Percentiles rank a stretch among this genome's conserved stretches.
Evolutionary conservation across 176 grass and related monocot genomes (phyloP).

Genomic region (Avena insularis): DNA sequence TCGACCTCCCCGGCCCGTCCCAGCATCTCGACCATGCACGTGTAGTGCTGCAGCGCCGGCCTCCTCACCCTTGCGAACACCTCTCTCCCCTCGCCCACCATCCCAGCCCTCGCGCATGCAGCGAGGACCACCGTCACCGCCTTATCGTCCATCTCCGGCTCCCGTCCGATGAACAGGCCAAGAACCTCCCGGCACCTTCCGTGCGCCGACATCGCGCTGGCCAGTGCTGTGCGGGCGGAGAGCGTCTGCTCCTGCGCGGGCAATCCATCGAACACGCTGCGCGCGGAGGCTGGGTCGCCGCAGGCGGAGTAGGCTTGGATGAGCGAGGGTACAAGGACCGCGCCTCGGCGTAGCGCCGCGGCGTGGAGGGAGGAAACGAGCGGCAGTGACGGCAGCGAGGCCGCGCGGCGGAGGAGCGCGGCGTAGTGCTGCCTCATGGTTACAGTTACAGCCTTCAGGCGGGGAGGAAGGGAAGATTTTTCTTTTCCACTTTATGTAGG

Average conservation of each 20-base stretch:
- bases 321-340: slow-evolving; percentile 37
- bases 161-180: slow-evolving; percentile 14
- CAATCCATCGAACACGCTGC: slow-evolving; percentile 44
- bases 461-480: neutral
- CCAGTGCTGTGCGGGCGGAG: slow-evolving; percentile 52
- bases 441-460: slow-evolving; percentile 4
- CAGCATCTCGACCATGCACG: slow-evolving; percentile 76
- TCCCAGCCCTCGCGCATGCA: slow-evolving; percentile 56
- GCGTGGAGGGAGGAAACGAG: slow-evolving; percentile 46
- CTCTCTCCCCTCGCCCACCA: slow-evolving; percentile 44
- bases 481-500: too few relatives aligned
- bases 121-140: slow-evolving; percentile 57
- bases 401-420: slow-evolving; percentile 34
- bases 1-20: slow-evolving; percentile 54
- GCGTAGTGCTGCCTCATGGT: slow-evolving; percentile 46
- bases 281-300: slow-evolving; percentile 33
- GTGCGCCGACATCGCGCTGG: slow-evolving; percentile 52
- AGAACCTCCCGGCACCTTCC: slow-evolving; percentile 43
- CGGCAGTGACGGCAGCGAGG: slow-evolving; percentile 41
- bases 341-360: neutral
- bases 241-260: slow-evolving; percentile 18
- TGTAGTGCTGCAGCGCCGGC: slow-evolving; percentile 66
- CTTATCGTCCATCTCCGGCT: slow-evolving; percentile 34
- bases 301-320: slow-evolving; percentile 19
- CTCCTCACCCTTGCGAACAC: slow-evolving; percentile 51